Percentiles rank a stretch among this genome's conserved stretches.
These are phyloP conservation scores for Malassezia arunalokei DNA, from an alignment of 1,284 basidiomycete genomes.

Conservation along the genomic window DNA sequence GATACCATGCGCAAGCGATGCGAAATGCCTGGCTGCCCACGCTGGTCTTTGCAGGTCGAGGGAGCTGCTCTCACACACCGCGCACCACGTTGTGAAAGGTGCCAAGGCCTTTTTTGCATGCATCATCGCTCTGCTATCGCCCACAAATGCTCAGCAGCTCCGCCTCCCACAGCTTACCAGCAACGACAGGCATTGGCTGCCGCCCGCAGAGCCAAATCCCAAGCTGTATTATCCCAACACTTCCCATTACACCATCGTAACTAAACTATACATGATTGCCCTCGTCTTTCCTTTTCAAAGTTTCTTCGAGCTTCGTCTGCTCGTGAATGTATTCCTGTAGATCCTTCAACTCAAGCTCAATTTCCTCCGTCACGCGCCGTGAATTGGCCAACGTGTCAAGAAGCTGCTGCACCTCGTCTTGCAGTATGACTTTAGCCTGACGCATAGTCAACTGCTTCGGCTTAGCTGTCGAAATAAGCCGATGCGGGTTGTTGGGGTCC, in stretches of 20 bases:
- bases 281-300: neutral
- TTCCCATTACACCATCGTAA: neutral
- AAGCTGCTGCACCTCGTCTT: conserved; percentile 9
- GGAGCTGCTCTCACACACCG: neutral
- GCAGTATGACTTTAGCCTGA: conserved; percentile 4
- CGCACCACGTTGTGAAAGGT: conserved; percentile 12
- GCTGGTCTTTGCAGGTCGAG: conserved; percentile 2
- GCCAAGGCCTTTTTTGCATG: conserved; percentile 6
- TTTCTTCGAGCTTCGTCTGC: neutral
- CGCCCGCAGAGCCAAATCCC: conserved; percentile 1
- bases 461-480: neutral
- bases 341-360: conserved; percentile 6
- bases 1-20: conserved; percentile 1
- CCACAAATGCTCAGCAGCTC: conserved; percentile 7
- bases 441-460: conserved; percentile 1
- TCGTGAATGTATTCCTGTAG: conserved; percentile 1
- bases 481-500: conserved; percentile 6
- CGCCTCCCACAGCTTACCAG: conserved; percentile 5
- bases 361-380: conserved; percentile 10
- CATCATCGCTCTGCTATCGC: conserved; percentile 1
- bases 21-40: neutral
- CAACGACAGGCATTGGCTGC: neutral
- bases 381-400: conserved; percentile 22
- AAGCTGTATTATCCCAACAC: conserved; percentile 1
- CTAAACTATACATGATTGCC: neutral